Evolutionary conservation across 106 monocot genomes (phyloP).

Genomic region (Cymbidium sinense): DNA sequence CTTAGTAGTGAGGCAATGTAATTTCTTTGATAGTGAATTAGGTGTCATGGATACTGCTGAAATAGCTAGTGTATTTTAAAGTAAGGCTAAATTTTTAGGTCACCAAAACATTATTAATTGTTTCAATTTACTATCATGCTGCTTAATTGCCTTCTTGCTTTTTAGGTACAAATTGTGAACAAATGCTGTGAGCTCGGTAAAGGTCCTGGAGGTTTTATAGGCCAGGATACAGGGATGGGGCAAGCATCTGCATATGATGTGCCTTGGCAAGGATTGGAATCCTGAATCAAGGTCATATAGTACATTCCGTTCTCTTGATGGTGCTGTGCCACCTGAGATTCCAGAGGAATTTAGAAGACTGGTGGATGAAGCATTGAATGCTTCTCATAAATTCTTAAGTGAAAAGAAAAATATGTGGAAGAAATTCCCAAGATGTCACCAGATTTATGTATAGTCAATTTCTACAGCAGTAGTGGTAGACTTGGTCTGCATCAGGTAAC

Average conservation of each 20-base stretch:
- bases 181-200: conserved; percentile 43
- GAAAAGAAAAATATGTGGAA: background rate
- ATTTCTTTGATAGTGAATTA: background rate
- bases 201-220: conserved; percentile 58
- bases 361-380: conserved; percentile 32
- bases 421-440: conserved; percentile 56
- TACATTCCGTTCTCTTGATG: conserved; percentile 32
- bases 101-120: background rate
- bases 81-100: background rate
- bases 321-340: conserved; percentile 37
- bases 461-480: conserved; percentile 36
- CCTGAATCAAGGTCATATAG: conserved; percentile 40
- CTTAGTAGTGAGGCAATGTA: background rate
- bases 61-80: background rate
- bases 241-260: conserved; percentile 67
- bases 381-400: conserved; percentile 28
- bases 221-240: conserved; percentile 51
- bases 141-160: background rate
- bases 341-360: conserved; percentile 34
- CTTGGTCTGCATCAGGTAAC: conserved; percentile 70
- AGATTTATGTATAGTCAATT: conserved; percentile 65
- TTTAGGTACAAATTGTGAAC: conserved; percentile 40
- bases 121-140: background rate
- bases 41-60: background rate
- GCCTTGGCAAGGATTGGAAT: conserved; percentile 81